Conservation (phyloP, 2,329 filamentous ascomycete species). For the Beauveria varroae region DNA sequence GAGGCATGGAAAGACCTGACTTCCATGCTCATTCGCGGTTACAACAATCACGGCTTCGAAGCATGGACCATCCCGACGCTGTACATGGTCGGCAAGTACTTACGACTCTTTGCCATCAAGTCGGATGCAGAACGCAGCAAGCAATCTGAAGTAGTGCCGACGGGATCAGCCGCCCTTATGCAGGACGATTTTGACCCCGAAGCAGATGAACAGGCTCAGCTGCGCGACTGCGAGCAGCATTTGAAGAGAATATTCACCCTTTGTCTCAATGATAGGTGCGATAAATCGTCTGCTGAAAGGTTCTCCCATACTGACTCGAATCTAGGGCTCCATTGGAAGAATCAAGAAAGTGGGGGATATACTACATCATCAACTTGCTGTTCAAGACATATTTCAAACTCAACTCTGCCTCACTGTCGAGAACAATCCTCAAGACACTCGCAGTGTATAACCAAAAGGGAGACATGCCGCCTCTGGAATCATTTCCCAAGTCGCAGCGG, state of each 20-base stretch:
- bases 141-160: conserved; percentile 25
- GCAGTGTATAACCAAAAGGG: conserved; percentile 60
- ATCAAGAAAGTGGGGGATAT: conserved; percentile 96
- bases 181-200: conserved; percentile 79
- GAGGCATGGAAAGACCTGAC: conserved; percentile 82
- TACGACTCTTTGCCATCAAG: conserved; percentile 82
- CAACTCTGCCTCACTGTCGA: conserved; percentile 80
- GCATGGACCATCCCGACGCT: conserved; percentile 91
- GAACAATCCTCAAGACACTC: conserved; percentile 81
- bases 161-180: conserved; percentile 40
- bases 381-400: conserved; percentile 99
- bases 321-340: conserved; percentile 71
- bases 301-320: not conserved
- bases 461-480: conserved; percentile 72
- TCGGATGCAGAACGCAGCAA: conserved; percentile 64
- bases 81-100: conserved; percentile 78
- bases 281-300: conserved; percentile 12
- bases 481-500: conserved; percentile 82
- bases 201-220: conserved; percentile 68
- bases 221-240: conserved; percentile 84
- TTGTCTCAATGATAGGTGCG: conserved; percentile 81
- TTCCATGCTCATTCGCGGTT: conserved; percentile 70
- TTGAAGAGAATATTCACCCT: conserved; percentile 89
- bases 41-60: conserved; percentile 66
- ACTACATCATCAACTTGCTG: conserved; percentile 86